A percentile compares a stretch with the other conserved stretches of the same genome.
phyloP scores from a whole-genome alignment of 495 filamentous ascomycete genomes.

The Hyaloscypha hepaticicola region DNA sequence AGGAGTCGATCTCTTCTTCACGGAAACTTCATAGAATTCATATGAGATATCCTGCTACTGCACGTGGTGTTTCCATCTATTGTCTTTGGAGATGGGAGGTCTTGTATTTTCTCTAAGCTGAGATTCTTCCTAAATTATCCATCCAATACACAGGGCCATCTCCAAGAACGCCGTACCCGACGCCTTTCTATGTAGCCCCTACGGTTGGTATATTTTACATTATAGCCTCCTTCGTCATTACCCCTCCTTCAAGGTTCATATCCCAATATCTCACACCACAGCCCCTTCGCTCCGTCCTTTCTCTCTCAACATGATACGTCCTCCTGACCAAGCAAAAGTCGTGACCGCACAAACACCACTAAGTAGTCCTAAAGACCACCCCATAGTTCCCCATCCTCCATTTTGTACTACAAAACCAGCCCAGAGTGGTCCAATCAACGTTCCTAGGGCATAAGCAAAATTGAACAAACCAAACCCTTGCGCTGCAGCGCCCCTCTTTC shows the following conservation, averaged over 20 bases:
- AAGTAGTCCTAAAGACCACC: slow-evolving; percentile 52
- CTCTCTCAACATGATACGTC: slow-evolving; percentile 28
- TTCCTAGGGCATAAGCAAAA: slow-evolving; percentile 58
- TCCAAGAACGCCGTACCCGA: not conserved
- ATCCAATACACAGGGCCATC: no score
- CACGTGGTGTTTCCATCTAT: no score
- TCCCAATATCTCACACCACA: not conserved
- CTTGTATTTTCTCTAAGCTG: no score
- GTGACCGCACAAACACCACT: slow-evolving; percentile 28
- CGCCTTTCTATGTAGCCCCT: not conserved
- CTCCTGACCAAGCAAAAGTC: slow-evolving; percentile 24
- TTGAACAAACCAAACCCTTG: slow-evolving; percentile 62
- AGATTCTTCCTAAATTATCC: no score
- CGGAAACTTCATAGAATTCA: not conserved
- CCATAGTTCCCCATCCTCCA: slow-evolving; percentile 63
- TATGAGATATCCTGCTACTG: no score
- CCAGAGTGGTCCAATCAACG: slow-evolving; percentile 59
- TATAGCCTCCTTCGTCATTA: not conserved
- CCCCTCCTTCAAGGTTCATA: not conserved
- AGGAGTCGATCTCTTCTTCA: not conserved
- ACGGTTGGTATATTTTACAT: not conserved
- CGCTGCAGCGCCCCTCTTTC: slow-evolving; percentile 53
- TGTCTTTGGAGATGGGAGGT: no score
- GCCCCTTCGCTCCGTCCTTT: not conserved
- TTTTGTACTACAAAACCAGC: slow-evolving; percentile 57